Evolutionary conservation across 768 basidiomycete genomes (phyloP).

Genomic region (Hemileccinum rubropunctum): DNA sequence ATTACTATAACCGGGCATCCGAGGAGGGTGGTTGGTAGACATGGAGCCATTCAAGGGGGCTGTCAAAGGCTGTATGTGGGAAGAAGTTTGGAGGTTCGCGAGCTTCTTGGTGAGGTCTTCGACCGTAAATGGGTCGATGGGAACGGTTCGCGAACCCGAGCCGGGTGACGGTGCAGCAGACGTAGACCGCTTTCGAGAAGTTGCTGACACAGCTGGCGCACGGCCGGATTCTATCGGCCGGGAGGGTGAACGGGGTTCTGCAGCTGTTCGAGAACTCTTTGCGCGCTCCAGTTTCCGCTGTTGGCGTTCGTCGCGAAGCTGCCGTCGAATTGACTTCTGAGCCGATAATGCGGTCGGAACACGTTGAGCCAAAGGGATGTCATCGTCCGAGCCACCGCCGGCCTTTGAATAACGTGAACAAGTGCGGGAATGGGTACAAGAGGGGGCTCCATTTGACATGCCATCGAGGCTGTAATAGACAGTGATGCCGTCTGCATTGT

Average conservation of each 20-base stretch:
- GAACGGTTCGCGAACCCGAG: conserved; percentile 32
- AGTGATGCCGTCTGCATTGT: conserved; percentile 40
- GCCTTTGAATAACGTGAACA: conserved; percentile 19
- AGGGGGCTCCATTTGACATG: conserved; percentile 25
- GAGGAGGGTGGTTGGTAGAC: conserved; percentile 8
- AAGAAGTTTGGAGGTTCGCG: conserved; percentile 44
- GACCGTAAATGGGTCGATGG: conserved; percentile 41
- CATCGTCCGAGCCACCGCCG: conserved; percentile 57
- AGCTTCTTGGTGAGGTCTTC: conserved; percentile 63
- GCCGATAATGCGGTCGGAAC: conserved; percentile 83
- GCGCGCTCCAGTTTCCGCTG: conserved; percentile 51
- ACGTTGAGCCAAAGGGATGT: conserved; percentile 78
- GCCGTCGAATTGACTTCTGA: conserved; percentile 73
- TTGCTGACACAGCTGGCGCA: conserved; percentile 36
- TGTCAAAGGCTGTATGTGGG: conserved; percentile 5
- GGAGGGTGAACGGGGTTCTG: conserved; percentile 16
- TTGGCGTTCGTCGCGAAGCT: conserved; percentile 68
- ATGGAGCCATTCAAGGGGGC: conserved; percentile 11
- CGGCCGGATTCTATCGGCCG: conserved; percentile 10
- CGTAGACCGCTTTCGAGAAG: conserved; percentile 34
- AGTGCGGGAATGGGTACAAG: conserved; percentile 22
- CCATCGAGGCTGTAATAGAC: conserved; percentile 45
- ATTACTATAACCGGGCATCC: conserved; percentile 4
- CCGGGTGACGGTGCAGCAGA: conserved; percentile 24
- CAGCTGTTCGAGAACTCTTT: conserved; percentile 22